These are phyloP conservation scores for Persicaria tinctoria DNA, from an alignment of 148 eudicot genomes.

Conservation along the genomic window DNA sequence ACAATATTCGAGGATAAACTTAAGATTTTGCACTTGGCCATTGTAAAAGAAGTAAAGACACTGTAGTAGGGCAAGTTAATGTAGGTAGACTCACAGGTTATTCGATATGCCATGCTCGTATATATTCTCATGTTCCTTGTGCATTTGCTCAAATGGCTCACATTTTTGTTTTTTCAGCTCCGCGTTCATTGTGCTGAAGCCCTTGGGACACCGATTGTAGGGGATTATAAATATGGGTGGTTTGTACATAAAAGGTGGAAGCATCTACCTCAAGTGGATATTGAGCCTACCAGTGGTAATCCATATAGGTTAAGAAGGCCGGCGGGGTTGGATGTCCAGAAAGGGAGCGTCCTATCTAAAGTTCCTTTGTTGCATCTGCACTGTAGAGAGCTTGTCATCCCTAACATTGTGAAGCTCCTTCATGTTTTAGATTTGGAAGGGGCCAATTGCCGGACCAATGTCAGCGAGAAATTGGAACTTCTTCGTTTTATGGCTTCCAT, in stretches of 20 bases:
- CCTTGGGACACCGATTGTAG: constrained; percentile 90
- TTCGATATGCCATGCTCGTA: too few relatives aligned
- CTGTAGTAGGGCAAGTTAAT: too few relatives aligned
- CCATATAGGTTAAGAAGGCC: constrained; percentile 81
- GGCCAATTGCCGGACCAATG: constrained; percentile 16
- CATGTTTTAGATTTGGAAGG: constrained; percentile 26
- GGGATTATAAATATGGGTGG: constrained; percentile 96
- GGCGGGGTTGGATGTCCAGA: constrained; percentile 75
- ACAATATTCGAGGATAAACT: too few relatives aligned
- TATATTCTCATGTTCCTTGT: not conserved
- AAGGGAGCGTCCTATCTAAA: constrained; percentile 86
- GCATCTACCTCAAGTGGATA: constrained; percentile 69
- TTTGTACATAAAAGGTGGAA: constrained; percentile 79
- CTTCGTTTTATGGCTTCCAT: constrained; percentile 79
- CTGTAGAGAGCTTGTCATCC: constrained; percentile 81
- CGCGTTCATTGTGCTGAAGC: constrained; percentile 98
- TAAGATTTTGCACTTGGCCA: too few relatives aligned
- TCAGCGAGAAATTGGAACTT: constrained; percentile 39
- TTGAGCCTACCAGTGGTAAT: constrained; percentile 65
- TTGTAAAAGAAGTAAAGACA: too few relatives aligned
- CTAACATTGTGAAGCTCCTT: constrained; percentile 61
- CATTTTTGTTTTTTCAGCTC: constrained; percentile 29
- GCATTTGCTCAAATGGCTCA: not conserved
- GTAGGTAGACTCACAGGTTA: too few relatives aligned
- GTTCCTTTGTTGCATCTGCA: constrained; percentile 80